Evolutionary conservation across 2,329 filamentous ascomycete species (phyloP), one percentile per base, ranked within the genome.

Genomic region (Thielaviopsis punctulata): DNA sequence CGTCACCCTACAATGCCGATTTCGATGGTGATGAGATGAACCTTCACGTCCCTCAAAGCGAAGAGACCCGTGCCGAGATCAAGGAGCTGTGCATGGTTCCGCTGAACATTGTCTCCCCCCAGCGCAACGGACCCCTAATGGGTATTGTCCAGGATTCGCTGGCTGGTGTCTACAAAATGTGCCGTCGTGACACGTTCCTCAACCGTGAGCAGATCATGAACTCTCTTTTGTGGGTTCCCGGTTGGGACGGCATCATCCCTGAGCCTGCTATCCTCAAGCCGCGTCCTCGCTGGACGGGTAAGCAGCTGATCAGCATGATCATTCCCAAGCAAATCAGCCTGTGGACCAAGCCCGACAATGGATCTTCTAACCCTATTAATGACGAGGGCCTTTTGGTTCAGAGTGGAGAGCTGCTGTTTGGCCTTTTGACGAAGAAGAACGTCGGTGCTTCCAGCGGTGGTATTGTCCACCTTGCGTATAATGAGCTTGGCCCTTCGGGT

Each of bases 21-120:
- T 98, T 98, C 69, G 92, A 98, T 63, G 92, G 92, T 69, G 92
- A 98, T 66, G 92, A 99, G 69, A 99, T 99, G 92, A 99, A 99
- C 65, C 79, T 99, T 70, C 92, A 99, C 76, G 93, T 98, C 50
- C 93, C 92, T 3, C 92, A 99, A 63, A 92, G 86, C 36, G 89
- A 98, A 63, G 93, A 99, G 67, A 93, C 93, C 30, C 84, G 92
- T 56, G 88, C 93, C 45, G 92, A 99, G 67, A 80, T 98, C 60
- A 86, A 81, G 66, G 84, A 96, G 64, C 77, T 99, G 13, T 96
- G 90, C 66, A 84, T 96, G 76, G 92, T 99, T n/a, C 92, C 92
- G 0, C 77, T 92, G 60, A 95, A 98, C 66, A 96, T 99, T 62
- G 93, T 98, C 9, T 98, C 93, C 1, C 92, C 92, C 4, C 92